Conservation (phyloP, 2,329 filamentous ascomycete genomes). For the Ophiostoma ulmi region DNA sequence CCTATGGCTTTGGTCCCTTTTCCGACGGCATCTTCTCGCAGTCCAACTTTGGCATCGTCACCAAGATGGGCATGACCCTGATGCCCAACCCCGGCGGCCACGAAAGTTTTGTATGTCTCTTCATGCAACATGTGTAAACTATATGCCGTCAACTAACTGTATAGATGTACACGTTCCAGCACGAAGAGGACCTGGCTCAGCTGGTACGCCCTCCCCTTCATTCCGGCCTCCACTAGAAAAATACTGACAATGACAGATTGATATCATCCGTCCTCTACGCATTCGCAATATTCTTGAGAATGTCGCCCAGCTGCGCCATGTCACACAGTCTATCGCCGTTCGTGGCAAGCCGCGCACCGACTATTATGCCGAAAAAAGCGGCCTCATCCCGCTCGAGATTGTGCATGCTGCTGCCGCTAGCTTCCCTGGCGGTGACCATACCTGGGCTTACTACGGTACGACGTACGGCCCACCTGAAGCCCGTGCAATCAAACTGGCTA, state of each 20-base stretch:
- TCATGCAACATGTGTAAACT: background rate
- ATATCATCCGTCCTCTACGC: background rate
- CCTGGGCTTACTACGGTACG: background rate
- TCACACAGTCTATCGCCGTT: background rate
- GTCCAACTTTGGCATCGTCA: slow-evolving; percentile 48
- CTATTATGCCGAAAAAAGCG: background rate
- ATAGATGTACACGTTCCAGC: background rate
- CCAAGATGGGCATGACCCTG: slow-evolving; percentile 48
- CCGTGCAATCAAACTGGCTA: background rate
- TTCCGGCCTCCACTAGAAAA: background rate
- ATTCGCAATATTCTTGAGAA: background rate
- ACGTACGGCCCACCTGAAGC: background rate
- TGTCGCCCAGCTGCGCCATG: background rate
- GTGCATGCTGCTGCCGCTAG: background rate
- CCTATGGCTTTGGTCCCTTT: slow-evolving; percentile 38
- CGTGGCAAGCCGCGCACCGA: background rate
- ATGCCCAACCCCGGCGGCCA: slow-evolving; percentile 36
- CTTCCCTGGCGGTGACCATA: background rate
- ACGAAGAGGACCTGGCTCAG: background rate
- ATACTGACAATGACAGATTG: background rate
- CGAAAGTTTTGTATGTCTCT: slow-evolving; percentile 27
- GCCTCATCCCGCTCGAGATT: background rate
- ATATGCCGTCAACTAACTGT: background rate
- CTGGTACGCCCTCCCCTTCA: background rate
- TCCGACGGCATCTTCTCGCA: slow-evolving; percentile 48